phyloP scores from a whole-genome alignment of 768 basidiomycete species.

The Gyrodon lividus region DNA sequence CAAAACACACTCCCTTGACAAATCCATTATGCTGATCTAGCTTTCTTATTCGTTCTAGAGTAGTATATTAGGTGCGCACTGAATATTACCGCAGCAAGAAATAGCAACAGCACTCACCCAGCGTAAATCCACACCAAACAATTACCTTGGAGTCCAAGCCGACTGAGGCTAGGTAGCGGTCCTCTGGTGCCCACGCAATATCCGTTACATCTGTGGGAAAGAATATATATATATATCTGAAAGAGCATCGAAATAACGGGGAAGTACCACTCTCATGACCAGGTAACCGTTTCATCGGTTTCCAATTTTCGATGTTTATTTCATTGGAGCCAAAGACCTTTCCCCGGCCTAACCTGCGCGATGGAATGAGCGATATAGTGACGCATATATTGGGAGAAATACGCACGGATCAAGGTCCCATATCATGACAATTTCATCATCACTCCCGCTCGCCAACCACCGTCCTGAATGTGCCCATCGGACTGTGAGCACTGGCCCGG shows the following conservation, averaged over 20 bases:
- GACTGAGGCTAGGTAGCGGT: slow-evolving; percentile 89
- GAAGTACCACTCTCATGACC: slow-evolving; percentile 90
- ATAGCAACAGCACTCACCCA: slow-evolving; percentile 52
- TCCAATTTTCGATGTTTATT: slow-evolving; percentile 97
- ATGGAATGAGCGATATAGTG: slow-evolving; percentile 1
- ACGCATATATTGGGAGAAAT: slow-evolving; percentile 3
- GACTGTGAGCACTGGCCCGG: slow-evolving; percentile 87
- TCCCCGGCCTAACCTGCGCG: slow-evolving; percentile 66
- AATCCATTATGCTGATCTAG: slow-evolving; percentile 92
- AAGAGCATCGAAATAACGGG: background rate
- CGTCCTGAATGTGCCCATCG: slow-evolving; percentile 93
- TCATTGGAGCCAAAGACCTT: slow-evolving; percentile 95
- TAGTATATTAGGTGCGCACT: background rate
- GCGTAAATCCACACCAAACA: slow-evolving; percentile 91
- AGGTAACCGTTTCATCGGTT: slow-evolving; percentile 84
- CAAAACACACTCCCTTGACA: slow-evolving; percentile 98
- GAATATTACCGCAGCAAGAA: background rate
- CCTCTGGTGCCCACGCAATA: slow-evolving; percentile 92
- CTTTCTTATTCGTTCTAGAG: slow-evolving; percentile 73
- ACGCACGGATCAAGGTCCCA: slow-evolving; percentile 96
- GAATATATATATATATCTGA: slow-evolving; percentile 1
- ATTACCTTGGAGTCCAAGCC: slow-evolving; percentile 89
- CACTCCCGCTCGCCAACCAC: slow-evolving; percentile 94
- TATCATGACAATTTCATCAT: slow-evolving; percentile 93
- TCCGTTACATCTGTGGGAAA: slow-evolving; percentile 81